Percentiles rank a stretch among this genome's conserved stretches.
phyloP scores from a whole-genome alignment of 352 stramenopile species.

The Pythium phragmitis region DNA sequence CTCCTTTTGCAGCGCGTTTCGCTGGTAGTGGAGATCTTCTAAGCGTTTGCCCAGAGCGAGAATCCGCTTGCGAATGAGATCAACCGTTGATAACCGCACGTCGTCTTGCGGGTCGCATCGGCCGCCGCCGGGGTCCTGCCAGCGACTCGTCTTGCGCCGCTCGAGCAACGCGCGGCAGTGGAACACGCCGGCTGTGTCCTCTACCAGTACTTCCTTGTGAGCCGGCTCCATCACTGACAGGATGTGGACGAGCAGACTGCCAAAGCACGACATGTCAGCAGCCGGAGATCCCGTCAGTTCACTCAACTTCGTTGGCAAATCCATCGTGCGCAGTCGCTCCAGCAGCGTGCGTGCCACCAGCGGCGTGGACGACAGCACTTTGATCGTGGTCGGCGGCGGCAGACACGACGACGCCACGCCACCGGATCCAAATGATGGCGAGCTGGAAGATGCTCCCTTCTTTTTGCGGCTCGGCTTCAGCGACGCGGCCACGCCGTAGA shows the following conservation, averaged over 20 bases:
- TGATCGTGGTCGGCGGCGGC: constrained; percentile 40
- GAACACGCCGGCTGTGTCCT: constrained; percentile 44
- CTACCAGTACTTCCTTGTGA: constrained; percentile 36
- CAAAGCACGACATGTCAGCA: constrained; percentile 20
- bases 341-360: constrained; percentile 36
- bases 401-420: constrained; percentile 9
- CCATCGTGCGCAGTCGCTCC: constrained; percentile 36
- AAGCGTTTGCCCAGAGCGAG: constrained; percentile 62
- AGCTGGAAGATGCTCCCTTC: constrained; percentile 9
- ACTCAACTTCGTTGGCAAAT: constrained; percentile 35
- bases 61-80: constrained; percentile 60
- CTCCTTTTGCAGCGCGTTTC: constrained; percentile 69
- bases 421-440: neutral
- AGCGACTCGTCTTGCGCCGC: constrained; percentile 25
- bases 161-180: constrained; percentile 57
- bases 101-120: constrained; percentile 2
- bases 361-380: constrained; percentile 36
- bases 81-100: constrained; percentile 27
- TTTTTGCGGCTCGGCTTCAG: constrained; percentile 36
- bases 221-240: constrained; percentile 43
- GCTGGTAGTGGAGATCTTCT: constrained; percentile 69
- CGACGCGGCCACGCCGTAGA: constrained; percentile 42
- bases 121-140: constrained; percentile 5
- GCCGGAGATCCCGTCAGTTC: constrained; percentile 11
- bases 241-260: constrained; percentile 42